Evolutionary conservation across 306 rosid species (phyloP).

Genomic region (Cicer cuneatum): DNA sequence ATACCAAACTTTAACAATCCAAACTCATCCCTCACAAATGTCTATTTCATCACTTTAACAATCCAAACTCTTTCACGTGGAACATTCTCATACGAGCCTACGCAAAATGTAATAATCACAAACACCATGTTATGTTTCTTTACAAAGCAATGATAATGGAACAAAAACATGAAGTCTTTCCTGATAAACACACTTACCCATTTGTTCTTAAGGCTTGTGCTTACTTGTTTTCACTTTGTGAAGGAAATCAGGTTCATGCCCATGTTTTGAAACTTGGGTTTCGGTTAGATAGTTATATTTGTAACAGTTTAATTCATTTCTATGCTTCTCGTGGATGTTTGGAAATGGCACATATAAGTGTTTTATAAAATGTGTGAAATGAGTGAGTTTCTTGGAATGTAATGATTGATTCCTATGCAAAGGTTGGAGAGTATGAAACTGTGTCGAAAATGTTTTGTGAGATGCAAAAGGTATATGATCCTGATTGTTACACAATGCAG

Average conservation of each 20-base stretch:
- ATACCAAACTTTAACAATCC: conserved; percentile 63
- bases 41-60: conserved; percentile 53
- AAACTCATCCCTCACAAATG: conserved; percentile 52
- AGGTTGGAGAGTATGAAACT: conserved; percentile 57
- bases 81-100: conserved; percentile 77
- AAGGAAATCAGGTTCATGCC: conserved; percentile 78
- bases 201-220: conserved; percentile 83
- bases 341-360: conserved; percentile 61
- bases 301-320: conserved; percentile 81
- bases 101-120: conserved; percentile 57
- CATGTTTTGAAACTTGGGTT: conserved; percentile 69
- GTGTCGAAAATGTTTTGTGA: conserved; percentile 62
- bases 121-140: conserved; percentile 52
- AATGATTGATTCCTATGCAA: conserved; percentile 68
- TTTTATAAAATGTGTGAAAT: conserved; percentile 57
- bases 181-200: conserved; percentile 72
- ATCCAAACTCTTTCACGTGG: conserved; percentile 84
- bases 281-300: conserved; percentile 57
- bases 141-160: conserved; percentile 56
- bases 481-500: conserved; percentile 82
- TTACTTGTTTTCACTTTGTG: conserved; percentile 58
- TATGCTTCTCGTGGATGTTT: conserved; percentile 70
- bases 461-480: conserved; percentile 65
- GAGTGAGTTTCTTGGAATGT: conserved; percentile 77
- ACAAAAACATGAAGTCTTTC: conserved; percentile 47